Evolutionary conservation across 148 eudicot genomes (phyloP).

Genomic region (Euryodendron excelsum): DNA sequence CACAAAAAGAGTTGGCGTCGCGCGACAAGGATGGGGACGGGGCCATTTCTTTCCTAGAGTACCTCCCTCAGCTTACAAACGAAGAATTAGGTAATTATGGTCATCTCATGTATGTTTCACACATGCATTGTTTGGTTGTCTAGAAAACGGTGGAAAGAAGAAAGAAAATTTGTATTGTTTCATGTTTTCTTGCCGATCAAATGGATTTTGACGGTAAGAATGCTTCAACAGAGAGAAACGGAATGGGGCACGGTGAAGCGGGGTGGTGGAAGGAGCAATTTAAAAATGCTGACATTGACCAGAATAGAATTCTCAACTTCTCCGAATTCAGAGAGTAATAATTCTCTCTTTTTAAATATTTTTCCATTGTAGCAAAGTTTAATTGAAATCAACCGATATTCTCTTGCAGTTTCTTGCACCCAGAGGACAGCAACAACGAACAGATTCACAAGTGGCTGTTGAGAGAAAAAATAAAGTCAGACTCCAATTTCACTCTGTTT

Average conservation of each 20-base stretch:
- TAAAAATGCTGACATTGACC: conserved; percentile 41
- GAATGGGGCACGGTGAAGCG: conserved; percentile 33
- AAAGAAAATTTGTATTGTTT: not conserved
- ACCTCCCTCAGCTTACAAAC: conserved; percentile 29
- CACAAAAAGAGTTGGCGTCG: conserved; percentile 20
- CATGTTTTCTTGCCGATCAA: not conserved
- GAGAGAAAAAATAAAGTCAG: conserved; percentile 37
- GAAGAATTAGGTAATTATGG: conserved; percentile 32
- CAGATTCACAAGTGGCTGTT: conserved; percentile 38
- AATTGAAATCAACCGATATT: not conserved
- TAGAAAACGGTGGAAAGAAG: not conserved
- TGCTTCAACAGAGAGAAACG: conserved; percentile 29
- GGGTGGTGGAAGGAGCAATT: conserved; percentile 63
- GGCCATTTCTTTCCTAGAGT: conserved; percentile 34
- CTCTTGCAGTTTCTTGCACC: conserved; percentile 42
- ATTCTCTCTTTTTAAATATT: not conserved
- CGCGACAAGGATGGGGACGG: conserved; percentile 36
- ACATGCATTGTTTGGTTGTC: not conserved
- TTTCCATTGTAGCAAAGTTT: not conserved
- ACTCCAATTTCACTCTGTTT: not conserved
- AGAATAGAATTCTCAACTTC: conserved; percentile 26
- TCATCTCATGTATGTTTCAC: not conserved
- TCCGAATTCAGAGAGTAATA: conserved; percentile 40
- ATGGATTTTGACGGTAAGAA: not conserved
- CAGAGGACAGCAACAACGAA: conserved; percentile 35